phyloP scores from a whole-genome alignment of 1,284 basidiomycete genomes.

The Trichosporon inkin region DNA sequence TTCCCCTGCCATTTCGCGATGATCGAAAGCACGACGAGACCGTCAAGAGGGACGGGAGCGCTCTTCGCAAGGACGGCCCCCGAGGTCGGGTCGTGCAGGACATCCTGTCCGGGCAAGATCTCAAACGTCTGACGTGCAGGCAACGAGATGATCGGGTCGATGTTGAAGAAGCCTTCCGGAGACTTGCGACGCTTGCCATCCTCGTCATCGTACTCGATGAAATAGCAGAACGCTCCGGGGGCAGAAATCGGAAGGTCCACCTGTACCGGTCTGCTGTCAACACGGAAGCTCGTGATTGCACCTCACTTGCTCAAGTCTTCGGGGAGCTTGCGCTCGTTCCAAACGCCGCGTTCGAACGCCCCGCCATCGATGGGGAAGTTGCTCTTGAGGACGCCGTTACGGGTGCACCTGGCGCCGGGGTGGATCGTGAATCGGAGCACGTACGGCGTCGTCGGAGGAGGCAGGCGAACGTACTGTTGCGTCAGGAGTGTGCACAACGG shows the following conservation, averaged over 20 bases:
- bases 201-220: constrained; percentile 73
- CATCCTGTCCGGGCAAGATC: constrained; percentile 16
- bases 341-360: constrained; percentile 69
- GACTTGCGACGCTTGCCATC: constrained; percentile 59
- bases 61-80: constrained; percentile 54
- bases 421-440: constrained; percentile 82
- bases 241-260: constrained; percentile 91
- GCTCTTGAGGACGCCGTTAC: constrained; percentile 84
- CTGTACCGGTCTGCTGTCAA: constrained; percentile 66
- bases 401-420: constrained; percentile 79
- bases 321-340: constrained; percentile 61
- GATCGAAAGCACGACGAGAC: constrained; percentile 76
- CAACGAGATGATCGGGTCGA: constrained; percentile 77
- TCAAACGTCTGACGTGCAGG: constrained; percentile 65
- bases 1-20: constrained; percentile 97
- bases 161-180: constrained; percentile 76
- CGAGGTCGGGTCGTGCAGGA: constrained; percentile 54
- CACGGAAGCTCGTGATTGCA: constrained; percentile 1
- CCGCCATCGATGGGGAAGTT: constrained; percentile 92
- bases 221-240: constrained; percentile 89
- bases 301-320: constrained; percentile 57
- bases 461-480: constrained; percentile 82
- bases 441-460: constrained; percentile 82
- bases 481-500: not conserved
- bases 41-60: constrained; percentile 65